Base-by-base conservation (phyloP, 805 yeast species). In the Teunomyces pallodes region DNA sequence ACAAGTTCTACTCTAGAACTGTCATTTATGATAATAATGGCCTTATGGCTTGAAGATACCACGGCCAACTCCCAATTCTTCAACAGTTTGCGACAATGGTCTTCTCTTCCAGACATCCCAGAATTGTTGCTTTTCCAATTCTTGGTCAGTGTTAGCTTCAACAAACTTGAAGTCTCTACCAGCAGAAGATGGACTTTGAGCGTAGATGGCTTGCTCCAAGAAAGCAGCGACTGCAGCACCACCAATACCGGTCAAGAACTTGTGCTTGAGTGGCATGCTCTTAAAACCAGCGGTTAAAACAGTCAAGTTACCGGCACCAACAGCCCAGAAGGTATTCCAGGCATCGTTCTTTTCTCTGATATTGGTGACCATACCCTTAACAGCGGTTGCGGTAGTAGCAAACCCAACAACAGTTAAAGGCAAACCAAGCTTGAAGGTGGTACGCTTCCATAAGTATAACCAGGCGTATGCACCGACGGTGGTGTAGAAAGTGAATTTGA, bases 81-180 rank as follows among this genome's bases (percentile, higher is more conserved):
- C 85, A 26, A 86, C 79, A 8, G 95, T 87, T 69, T 87, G 90
- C 16, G 90, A 82, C 55, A 88, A 70, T 13, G 96, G 96, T 60
- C 87, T 80, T 75, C 96, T 84, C 72, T 83, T 80, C 63, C 82
- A 81, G 32, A 84, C 83, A 54, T 87, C 92, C 90, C 90, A 89
- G 70, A 87, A 86, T 33, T 83, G 83, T 56, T 61, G 66, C 53
- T 61, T 63, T 43, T 64, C 73, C 44, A 71, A 56, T 16, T 67
- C 67, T 49, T 65, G 64, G 49, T 57, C 67, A 53, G 69, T 67
- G 67, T 66, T 75, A 39, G 70, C 75, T 36, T 68, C 61, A 31
- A 66, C 70, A 55, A 67, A 69, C 32, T 65, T 74, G 36, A 64
- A 66, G 49, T 71, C 67, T 52, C 56, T 58, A 38, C 73, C 73